These are phyloP conservation scores for Penicillium polonicum DNA, from an alignment of 2,329 filamentous ascomycete species.

Conservation along the genomic window DNA sequence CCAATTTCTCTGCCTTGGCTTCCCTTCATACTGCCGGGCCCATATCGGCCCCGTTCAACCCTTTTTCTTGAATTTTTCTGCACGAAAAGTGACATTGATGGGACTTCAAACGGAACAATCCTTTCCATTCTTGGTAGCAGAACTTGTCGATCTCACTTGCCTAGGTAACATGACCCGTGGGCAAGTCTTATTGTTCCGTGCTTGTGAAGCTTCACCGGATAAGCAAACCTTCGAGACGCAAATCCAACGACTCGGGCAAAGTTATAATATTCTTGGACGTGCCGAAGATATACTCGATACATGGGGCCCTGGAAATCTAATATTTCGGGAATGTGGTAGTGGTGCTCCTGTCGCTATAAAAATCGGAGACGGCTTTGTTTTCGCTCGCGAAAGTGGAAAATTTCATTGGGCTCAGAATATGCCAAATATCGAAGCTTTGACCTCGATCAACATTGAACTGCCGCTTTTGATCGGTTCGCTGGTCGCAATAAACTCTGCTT, in stretches of 20 bases:
- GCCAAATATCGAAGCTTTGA: too few relatives aligned
- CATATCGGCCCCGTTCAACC: too few relatives aligned
- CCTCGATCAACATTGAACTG: too few relatives aligned
- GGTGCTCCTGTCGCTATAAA: not conserved
- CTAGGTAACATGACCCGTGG: not conserved
- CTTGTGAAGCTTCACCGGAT: not conserved
- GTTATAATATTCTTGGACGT: not conserved
- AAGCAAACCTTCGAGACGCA: not conserved
- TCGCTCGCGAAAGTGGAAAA: not conserved
- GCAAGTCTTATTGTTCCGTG: not conserved
- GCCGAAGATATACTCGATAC: not conserved
- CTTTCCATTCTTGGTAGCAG: not conserved
- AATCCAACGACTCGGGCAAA: not conserved
- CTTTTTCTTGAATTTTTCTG: not conserved
- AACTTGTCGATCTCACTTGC: not conserved
- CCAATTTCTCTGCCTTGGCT: too few relatives aligned
- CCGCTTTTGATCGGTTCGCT: too few relatives aligned
- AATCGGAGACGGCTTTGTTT: not conserved
- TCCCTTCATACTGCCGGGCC: too few relatives aligned
- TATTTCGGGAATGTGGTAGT: not conserved
- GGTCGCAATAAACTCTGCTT: not conserved
- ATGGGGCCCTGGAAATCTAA: not conserved
- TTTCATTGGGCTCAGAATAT: not conserved
- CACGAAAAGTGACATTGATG: not conserved
- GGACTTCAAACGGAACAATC: not conserved